Conservation (phyloP, 2,329 filamentous ascomycete genomes). For the Talaromyces sp. region DNA sequence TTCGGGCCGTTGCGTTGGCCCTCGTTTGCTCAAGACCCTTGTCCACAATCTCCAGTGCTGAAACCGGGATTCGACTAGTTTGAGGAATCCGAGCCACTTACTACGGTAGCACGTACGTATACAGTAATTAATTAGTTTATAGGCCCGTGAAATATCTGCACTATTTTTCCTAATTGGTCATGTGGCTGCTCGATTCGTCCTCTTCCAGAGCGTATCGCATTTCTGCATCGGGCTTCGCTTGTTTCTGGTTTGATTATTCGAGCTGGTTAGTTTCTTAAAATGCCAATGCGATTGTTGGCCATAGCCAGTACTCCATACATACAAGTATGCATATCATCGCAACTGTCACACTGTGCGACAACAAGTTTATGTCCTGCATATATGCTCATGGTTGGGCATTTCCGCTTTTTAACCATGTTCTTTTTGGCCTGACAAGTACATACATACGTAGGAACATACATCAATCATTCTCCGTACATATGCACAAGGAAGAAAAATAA, state of each 20-base stretch:
- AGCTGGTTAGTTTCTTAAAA: neutral
- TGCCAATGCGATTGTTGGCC: neutral
- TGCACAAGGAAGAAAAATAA: neutral
- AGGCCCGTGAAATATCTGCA: neutral
- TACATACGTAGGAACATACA: neutral
- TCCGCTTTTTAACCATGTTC: neutral
- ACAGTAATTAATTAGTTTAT: no score
- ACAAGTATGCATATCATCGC: neutral
- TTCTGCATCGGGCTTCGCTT: neutral
- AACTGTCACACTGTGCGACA: neutral
- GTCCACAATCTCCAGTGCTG: neutral
- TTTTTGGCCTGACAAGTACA: neutral
- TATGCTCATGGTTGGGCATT: neutral
- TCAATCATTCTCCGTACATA: no score
- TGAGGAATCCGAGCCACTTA: neutral
- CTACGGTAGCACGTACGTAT: neutral
- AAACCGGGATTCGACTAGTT: neutral
- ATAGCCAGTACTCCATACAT: neutral
- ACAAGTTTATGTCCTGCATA: neutral
- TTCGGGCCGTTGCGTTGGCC: neutral
- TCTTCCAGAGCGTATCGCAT: neutral
- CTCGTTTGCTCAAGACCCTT: neutral
- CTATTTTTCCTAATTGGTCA: neutral
- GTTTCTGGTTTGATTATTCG: neutral
- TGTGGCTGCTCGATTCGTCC: neutral